Base-by-base conservation (phyloP, 2,329 filamentous ascomycete species). In the Talaromyces funiculosus region DNA sequence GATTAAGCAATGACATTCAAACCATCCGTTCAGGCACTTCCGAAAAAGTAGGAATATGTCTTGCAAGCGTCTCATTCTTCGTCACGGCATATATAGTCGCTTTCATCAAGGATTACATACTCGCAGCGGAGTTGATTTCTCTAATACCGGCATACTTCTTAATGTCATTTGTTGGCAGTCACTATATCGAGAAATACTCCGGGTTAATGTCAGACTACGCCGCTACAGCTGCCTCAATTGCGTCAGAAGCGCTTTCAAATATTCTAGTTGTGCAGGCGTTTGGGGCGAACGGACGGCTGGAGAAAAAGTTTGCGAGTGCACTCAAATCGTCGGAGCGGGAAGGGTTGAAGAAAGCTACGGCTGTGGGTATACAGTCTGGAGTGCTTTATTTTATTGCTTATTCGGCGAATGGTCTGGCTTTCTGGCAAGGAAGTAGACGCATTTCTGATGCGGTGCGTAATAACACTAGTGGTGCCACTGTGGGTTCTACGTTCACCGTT, bases 31-130 rank as follows among this genome's bases (percentile, higher is more conserved):
- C 82, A 0, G 87, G 87, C 14, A 88, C 86, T 0, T 86, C 84
- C 1, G 87, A 90, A 71, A 90, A 90, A 70, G 86, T 88, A 16
- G 86, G 86, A 56, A 82, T 88, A 35, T 81, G 83, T 64, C 77
- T 90, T 4, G 80, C 82, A 24, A 85, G 81, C 55, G 71, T 83
- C 9, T 84, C 84, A 2, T 90, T 88, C 71, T 89, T 89, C 67
- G 69, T 88, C 57, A 85, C 87, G 0, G 84, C 86, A 3, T 89
- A 87, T 63, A 77, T 86, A 4, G 82, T 90, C 16, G 85, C 86
- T 1, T 90, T 90, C 64, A 82, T 85, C 69, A 85, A 86, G 66
- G 80, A 88, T 65, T 77, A 82, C 16, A 78, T 78, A 53, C 77
- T 90, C 8, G 85, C 87, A 0, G 85, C 79, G 3, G 88, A 89